A percentile compares a stretch with the other conserved stretches of the same genome.
These are phyloP conservation scores for Solanum virginianum DNA, from an alignment of 257 asterid species.

Conservation along the genomic window DNA sequence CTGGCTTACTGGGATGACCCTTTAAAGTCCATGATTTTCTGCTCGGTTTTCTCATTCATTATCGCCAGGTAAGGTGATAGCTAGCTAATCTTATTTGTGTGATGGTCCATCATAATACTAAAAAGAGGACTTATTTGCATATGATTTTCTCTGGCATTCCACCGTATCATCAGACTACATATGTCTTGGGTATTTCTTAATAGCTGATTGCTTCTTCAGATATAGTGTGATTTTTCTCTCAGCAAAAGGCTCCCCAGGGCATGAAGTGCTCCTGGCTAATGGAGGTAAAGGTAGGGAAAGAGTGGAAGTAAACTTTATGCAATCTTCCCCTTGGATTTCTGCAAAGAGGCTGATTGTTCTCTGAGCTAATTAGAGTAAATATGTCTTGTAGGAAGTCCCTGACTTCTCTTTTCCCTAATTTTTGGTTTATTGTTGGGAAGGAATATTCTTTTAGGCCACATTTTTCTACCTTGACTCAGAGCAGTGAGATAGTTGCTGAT, in stretches of 20 bases:
- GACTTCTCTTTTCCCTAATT: background rate
- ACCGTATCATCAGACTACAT: background rate
- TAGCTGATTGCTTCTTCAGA: background rate
- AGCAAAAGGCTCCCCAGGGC: background rate
- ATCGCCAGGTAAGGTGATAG: constrained; percentile 44
- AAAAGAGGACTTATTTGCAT: background rate
- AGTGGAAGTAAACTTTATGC: background rate
- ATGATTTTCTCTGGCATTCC: background rate
- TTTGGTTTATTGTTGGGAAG: background rate
- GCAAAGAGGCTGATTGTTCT: background rate
- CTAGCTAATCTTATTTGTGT: background rate
- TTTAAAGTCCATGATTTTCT: constrained; percentile 45
- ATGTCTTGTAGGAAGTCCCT: background rate
- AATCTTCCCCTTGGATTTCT: background rate
- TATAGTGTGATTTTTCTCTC: background rate
- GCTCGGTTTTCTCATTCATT: constrained; percentile 41
- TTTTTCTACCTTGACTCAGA: background rate
- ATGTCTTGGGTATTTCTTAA: background rate
- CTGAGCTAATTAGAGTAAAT: background rate
- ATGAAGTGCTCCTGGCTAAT: background rate
- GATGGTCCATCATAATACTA: background rate
- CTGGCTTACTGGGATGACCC: constrained; percentile 77
- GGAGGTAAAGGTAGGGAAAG: background rate
- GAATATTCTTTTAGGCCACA: background rate
- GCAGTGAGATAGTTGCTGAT: background rate